phyloP scores from a whole-genome alignment of 306 rosid genomes.

The Begonia loranthoides region DNA sequence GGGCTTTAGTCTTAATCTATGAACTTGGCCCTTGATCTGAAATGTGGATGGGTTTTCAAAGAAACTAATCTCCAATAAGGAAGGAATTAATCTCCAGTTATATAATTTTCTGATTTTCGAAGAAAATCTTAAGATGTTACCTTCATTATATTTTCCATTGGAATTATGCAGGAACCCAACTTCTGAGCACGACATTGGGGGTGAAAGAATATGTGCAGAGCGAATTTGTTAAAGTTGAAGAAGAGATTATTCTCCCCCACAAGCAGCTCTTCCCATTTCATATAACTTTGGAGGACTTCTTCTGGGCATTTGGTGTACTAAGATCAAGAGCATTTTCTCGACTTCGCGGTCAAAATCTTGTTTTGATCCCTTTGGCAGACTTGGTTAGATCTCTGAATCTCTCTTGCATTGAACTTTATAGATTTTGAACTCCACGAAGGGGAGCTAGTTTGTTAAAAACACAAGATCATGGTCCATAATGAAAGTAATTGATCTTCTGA shows the following conservation, averaged over 20 bases:
- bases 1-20: too few species aligned
- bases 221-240: slow-evolving; percentile 61
- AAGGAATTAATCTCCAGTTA: too few species aligned
- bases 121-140: too few species aligned
- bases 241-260: slow-evolving; percentile 63
- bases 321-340: slow-evolving; percentile 95
- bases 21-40: too few species aligned
- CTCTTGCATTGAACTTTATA: background rate
- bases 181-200: slow-evolving; percentile 62
- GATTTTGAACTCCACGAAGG: background rate
- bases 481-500: background rate
- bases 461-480: background rate
- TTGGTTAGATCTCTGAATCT: slow-evolving; percentile 38
- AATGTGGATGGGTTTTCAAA: too few species aligned
- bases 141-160: background rate
- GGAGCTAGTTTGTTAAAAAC: background rate
- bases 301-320: slow-evolving; percentile 93
- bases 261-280: slow-evolving; percentile 64
- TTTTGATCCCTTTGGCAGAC: slow-evolving; percentile 74
- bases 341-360: slow-evolving; percentile 72
- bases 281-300: slow-evolving; percentile 78
- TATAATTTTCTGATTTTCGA: too few species aligned
- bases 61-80: too few species aligned
- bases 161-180: slow-evolving; percentile 71
- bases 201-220: slow-evolving; percentile 75